A percentile compares a stretch with the other conserved stretches of the same genome.
Conservation (phyloP, 2,329 filamentous ascomycete genomes). For the Paraphoma chrysanthemicola region DNA sequence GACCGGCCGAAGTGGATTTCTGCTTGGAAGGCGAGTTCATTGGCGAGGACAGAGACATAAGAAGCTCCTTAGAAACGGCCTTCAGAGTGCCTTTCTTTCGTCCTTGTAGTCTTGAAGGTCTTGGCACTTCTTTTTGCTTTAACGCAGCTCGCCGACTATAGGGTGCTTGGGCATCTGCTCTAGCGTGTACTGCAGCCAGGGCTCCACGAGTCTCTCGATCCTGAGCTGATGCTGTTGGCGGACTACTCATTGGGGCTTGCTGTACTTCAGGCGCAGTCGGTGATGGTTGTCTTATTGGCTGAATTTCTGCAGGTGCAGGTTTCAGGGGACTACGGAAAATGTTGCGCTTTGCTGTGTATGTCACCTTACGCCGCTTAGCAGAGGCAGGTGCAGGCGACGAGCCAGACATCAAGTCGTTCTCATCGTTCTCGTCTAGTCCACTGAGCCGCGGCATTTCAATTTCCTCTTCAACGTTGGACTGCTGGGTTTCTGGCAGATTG, state of each 20-base stretch:
- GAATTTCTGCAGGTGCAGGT: constrained; percentile 13
- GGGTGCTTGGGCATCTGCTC: constrained; percentile 22
- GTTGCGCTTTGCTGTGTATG: constrained; percentile 28
- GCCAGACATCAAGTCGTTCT: constrained; percentile 33
- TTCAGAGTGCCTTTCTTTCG: constrained; percentile 36
- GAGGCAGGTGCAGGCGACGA: constrained; percentile 32
- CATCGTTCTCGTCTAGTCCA: constrained; percentile 42
- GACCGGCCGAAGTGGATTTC: constrained; percentile 4
- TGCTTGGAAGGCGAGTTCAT: constrained; percentile 19
- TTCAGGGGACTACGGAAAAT: constrained; percentile 25
- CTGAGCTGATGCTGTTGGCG: constrained; percentile 29
- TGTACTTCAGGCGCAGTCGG: constrained; percentile 23
- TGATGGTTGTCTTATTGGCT: constrained; percentile 13
- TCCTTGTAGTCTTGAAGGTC: constrained; percentile 20
- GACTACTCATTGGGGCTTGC: constrained; percentile 25
- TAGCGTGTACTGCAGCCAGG: constrained; percentile 32
- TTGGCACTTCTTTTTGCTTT: constrained; percentile 26
- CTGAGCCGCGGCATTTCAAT: constrained; percentile 43
- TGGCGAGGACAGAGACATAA: constrained; percentile 27
- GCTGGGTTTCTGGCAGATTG: constrained; percentile 43
- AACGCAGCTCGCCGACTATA: constrained; percentile 27
- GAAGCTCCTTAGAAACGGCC: constrained; percentile 31
- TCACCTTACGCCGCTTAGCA: constrained; percentile 41
- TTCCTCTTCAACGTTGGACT: constrained; percentile 37
- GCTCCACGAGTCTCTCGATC: constrained; percentile 45